A percentile compares a stretch with the other conserved stretches of the same genome.
These are phyloP conservation scores for Hypericum androsaemum DNA, from an alignment of 345 rosid genomes.

Conservation along the genomic window DNA sequence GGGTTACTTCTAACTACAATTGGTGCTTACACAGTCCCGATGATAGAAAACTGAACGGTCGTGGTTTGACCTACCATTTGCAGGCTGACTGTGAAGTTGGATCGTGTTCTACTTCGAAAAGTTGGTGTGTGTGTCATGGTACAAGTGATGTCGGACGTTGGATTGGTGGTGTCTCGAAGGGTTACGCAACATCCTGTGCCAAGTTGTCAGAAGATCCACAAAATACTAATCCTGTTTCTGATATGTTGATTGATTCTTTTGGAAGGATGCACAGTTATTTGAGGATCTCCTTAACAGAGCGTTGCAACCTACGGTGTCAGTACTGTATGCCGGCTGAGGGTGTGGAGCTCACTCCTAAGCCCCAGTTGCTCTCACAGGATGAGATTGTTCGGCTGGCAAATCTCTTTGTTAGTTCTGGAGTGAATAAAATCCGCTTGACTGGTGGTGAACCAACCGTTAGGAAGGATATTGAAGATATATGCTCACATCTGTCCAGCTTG, in stretches of 20 bases:
- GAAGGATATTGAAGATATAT: conserved; percentile 71
- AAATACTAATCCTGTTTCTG: conserved; percentile 33
- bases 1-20: not conserved
- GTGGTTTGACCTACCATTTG: conserved; percentile 2
- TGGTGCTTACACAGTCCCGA: not conserved
- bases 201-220: conserved; percentile 31
- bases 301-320: conserved; percentile 90
- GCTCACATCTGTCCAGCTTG: conserved; percentile 54
- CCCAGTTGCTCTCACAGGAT: conserved; percentile 45
- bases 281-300: conserved; percentile 84
- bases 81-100: conserved; percentile 12
- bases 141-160: not conserved
- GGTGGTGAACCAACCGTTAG: conserved; percentile 93
- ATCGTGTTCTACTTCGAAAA: conserved; percentile 4
- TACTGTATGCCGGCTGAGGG: conserved; percentile 96
- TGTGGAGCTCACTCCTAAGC: conserved; percentile 63
- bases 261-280: conserved; percentile 86
- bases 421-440: conserved; percentile 78
- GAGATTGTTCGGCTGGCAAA: conserved; percentile 66
- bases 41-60: not conserved
- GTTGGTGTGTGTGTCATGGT: not conserved
- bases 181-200: conserved; percentile 32
- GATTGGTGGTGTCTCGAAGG: conserved; percentile 5
- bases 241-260: conserved; percentile 78
- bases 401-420: conserved; percentile 77